Evolutionary conservation across 768 basidiomycete species (phyloP), one percentile per base, ranked within the genome.

Genomic region (Suillus bovinus): DNA sequence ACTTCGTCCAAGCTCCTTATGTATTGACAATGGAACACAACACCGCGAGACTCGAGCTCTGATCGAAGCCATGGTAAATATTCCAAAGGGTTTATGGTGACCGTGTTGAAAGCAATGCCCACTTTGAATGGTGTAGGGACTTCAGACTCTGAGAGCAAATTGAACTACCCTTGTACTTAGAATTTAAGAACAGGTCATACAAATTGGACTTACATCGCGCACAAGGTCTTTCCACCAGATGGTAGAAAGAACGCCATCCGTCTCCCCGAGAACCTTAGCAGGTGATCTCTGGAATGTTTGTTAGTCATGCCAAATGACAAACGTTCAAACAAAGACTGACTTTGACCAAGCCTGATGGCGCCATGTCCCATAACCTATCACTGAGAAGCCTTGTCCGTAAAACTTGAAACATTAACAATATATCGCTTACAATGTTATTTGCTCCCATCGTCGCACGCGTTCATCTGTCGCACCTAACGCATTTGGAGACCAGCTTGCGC

Each of bases 61-160:
- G 71, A 66, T 57, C 78, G 77, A 10, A 88, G 73, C 79, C 83
- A 81, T 2, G 75, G 77, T 29, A 84, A 72, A 70, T 87, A 88
- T 24, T 71, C 65, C n/a, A 80, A 77, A 0, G 85, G 84, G 65
- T 85, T 79, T 44, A 84, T 68, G 27, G 81, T 80, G 63, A 81
- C 76, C 0, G 84, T 82, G 55, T 74, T 72, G 67, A 79, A 87
- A 14, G 68, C 71, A 44, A 81, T 72, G 17, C 83, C 86, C 33
- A 69, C 64, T 50, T 67, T 65, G 42, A 69, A 69, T 27, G 72
- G 68, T 14, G 71, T 61, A 8, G 80, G 80, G 24, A 83, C 62
- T 31, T 79, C 76, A 5, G 71, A 71, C 33, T 31, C 66, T 31
- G 70, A 66, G 33, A 80, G 71, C 9, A 71, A 78, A 67, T 77